These are phyloP conservation scores for Coelastrella sp. DNA, from an alignment of 139 green algal genomes.

Conservation along the genomic window DNA sequence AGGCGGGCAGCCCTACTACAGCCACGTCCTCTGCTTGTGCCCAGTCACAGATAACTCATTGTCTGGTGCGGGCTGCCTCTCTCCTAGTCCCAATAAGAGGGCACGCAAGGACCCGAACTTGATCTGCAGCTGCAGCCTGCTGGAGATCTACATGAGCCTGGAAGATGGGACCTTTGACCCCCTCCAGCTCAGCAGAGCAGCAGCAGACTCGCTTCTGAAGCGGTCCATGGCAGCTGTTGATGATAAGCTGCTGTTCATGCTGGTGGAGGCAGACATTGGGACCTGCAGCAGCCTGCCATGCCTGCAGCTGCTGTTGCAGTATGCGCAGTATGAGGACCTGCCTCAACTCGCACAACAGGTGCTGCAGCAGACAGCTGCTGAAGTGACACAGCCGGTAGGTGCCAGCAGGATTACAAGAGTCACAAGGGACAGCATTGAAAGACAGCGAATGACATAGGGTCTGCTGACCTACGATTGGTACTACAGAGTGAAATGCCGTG, in stretches of 20 bases:
- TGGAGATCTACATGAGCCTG: conserved; percentile 5
- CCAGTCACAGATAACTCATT: neutral
- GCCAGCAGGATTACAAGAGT: neutral
- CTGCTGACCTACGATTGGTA: too few relatives aligned
- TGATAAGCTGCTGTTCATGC: conserved; percentile 34
- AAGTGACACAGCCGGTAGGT: conserved; percentile 10
- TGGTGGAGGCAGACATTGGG: conserved; percentile 9
- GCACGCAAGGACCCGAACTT: neutral
- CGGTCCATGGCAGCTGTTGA: conserved; percentile 1
- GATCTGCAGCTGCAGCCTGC: neutral
- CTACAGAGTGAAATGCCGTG: neutral
- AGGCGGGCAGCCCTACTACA: neutral
- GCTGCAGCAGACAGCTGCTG: neutral
- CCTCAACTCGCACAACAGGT: neutral
- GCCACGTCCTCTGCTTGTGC: neutral
- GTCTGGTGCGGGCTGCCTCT: neutral
- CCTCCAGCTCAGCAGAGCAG: neutral
- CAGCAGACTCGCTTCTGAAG: neutral
- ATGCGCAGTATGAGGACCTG: conserved; percentile 1
- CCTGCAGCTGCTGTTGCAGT: conserved; percentile 27
- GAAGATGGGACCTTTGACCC: conserved; percentile 11
- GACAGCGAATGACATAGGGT: neutral
- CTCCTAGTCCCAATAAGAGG: neutral
- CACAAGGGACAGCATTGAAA: neutral
- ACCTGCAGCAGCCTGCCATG: neutral